Evolutionary conservation across 345 rosid species (phyloP).

Genomic region (Turnera subulata): DNA sequence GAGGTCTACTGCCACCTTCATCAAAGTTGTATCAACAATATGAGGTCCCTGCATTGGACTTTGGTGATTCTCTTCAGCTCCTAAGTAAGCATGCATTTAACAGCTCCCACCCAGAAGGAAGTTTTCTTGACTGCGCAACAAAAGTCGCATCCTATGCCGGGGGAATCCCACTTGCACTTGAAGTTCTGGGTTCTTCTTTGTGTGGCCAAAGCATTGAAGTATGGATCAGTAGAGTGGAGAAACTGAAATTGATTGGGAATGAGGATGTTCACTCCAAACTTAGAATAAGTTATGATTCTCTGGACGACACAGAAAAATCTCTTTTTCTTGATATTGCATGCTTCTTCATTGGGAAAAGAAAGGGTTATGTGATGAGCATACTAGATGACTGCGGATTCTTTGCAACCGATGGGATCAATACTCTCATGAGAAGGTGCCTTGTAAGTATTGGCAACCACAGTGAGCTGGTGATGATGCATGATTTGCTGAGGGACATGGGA

Average conservation of each 20-base stretch:
- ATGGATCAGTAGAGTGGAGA: slow-evolving; percentile 1
- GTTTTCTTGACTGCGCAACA: not conserved
- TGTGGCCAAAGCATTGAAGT: not conserved
- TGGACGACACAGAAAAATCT: not conserved
- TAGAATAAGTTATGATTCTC: not conserved
- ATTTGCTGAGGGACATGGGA: not conserved
- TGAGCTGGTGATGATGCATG: not conserved
- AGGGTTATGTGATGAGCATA: not conserved
- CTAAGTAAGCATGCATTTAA: slow-evolving; percentile 11
- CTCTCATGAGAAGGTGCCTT: not conserved
- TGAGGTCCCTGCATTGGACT: not conserved
- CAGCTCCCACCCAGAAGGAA: not conserved
- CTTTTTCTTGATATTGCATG: not conserved
- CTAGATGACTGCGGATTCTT: not conserved
- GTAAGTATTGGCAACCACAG: not conserved
- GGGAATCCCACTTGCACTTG: slow-evolving; percentile 15
- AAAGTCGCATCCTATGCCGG: not conserved
- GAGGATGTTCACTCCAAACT: not conserved
- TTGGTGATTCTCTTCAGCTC: slow-evolving; percentile 2
- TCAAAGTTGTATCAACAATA: not conserved
- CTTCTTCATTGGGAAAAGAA: not conserved
- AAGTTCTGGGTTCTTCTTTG: slow-evolving; percentile 13
- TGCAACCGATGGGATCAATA: not conserved
- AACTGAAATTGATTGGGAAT: not conserved
- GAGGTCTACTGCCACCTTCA: not conserved